Evolutionary conservation across 2,329 filamentous ascomycete genomes (phyloP).

Genomic region (Ophiobolus disseminans): DNA sequence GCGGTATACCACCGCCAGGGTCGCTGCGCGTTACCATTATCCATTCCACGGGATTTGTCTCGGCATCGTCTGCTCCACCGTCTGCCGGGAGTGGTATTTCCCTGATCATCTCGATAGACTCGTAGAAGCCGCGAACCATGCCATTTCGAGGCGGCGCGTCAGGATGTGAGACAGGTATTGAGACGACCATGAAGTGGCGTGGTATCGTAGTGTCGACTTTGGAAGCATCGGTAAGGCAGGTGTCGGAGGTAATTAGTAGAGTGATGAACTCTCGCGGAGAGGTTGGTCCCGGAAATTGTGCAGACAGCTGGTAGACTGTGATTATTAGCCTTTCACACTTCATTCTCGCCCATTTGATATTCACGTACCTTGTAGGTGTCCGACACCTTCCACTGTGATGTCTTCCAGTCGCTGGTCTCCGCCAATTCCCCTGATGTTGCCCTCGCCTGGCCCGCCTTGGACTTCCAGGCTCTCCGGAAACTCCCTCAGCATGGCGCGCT

Average conservation of each 20-base stretch:
- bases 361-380: conserved; percentile 67
- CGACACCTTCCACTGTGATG: conserved; percentile 63
- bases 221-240: conserved; percentile 58
- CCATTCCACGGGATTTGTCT: conserved; percentile 79
- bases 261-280: conserved; percentile 88
- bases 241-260: conserved; percentile 71
- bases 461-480: conserved; percentile 79
- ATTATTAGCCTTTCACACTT: conserved; percentile 7
- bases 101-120: conserved; percentile 89
- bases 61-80: conserved; percentile 51
- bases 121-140: conserved; percentile 84
- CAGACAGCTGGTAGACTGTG: conserved; percentile 83
- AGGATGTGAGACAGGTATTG: conserved; percentile 80
- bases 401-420: conserved; percentile 77
- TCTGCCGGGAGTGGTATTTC: conserved; percentile 72
- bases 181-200: conserved; percentile 84
- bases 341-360: not conserved
- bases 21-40: conserved; percentile 91
- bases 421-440: conserved; percentile 83
- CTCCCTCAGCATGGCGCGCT: conserved; percentile 76
- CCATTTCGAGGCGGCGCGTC: conserved; percentile 73
- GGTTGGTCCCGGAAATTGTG: conserved; percentile 88
- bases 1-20: conserved; percentile 84
- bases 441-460: conserved; percentile 72
- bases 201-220: conserved; percentile 54